Evolutionary conservation across 768 basidiomycete species (phyloP).

Genomic region (Exsudoporus frostii): DNA sequence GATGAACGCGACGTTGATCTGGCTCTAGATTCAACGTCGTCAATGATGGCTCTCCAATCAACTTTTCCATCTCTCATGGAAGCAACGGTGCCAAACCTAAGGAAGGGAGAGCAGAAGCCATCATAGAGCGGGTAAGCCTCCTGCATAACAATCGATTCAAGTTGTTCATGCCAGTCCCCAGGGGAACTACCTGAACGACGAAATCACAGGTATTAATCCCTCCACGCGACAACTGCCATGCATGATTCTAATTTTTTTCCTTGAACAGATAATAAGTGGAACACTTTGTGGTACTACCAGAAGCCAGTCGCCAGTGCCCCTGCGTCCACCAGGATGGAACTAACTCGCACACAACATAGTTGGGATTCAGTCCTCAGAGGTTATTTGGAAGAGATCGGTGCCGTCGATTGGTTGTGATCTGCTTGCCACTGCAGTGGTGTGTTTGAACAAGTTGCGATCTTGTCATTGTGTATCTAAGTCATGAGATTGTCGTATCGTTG

Average conservation of each 20-base stretch:
- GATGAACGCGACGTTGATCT: not conserved
- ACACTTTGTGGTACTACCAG: slow-evolving; percentile 8
- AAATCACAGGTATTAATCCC: not conserved
- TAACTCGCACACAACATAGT: not conserved
- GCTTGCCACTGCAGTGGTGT: too few relatives aligned
- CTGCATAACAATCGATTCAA: not conserved
- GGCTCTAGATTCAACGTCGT: slow-evolving; percentile 1
- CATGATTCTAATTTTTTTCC: not conserved
- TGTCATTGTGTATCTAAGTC: not conserved
- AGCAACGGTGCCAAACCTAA: not conserved
- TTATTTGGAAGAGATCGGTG: not conserved
- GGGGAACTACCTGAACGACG: not conserved
- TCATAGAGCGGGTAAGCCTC: too few relatives aligned
- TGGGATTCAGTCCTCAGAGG: not conserved
- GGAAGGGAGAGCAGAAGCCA: not conserved
- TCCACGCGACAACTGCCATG: not conserved
- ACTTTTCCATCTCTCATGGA: slow-evolving; percentile 7
- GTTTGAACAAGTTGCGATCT: too few relatives aligned
- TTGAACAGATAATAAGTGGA: not conserved
- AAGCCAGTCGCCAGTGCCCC: not conserved
- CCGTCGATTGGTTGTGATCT: not conserved
- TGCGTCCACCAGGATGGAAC: not conserved
- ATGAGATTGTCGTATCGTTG: not conserved
- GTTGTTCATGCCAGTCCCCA: too few relatives aligned
- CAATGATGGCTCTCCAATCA: slow-evolving; percentile 6